Percentiles rank a stretch among this genome's conserved stretches.
Evolutionary conservation across 345 rosid species (phyloP).

Genomic region (Gossypium turneri): DNA sequence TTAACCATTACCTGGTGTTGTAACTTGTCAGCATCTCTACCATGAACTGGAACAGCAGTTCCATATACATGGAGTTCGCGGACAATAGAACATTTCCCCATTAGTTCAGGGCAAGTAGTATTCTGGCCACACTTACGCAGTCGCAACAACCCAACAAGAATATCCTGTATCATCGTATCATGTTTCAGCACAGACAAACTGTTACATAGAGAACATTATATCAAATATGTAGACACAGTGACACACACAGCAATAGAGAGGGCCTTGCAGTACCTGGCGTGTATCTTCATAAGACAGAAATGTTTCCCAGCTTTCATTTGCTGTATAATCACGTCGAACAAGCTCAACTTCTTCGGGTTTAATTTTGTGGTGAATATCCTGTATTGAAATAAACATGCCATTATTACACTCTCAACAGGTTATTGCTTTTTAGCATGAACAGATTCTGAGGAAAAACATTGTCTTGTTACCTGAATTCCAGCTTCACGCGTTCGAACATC

Average conservation of each 20-base stretch:
- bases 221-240: neutral
- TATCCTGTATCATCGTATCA: constrained; percentile 50
- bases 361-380: constrained; percentile 97
- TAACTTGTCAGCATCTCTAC: constrained; percentile 88
- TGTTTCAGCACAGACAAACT: neutral
- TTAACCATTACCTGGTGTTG: constrained; percentile 79
- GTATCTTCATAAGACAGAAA: constrained; percentile 97
- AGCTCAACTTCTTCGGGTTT: constrained; percentile 97
- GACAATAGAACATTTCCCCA: constrained; percentile 83
- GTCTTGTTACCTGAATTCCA: constrained; percentile 74
- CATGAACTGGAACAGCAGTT: constrained; percentile 99
- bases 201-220: neutral
- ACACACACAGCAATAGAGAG: neutral
- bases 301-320: constrained; percentile 99
- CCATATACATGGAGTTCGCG: constrained; percentile 99
- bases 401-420: constrained; percentile 9
- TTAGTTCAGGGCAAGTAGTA: constrained; percentile 85
- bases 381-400: constrained; percentile 20
- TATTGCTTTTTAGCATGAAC: constrained; percentile 1
- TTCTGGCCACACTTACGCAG: constrained; percentile 84
- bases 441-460: neutral
- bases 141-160: constrained; percentile 90
- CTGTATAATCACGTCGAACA: constrained; percentile 96
- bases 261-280: constrained; percentile 56
- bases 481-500: constrained; percentile 99